A percentile compares a stretch with the other conserved stretches of the same genome.
Conservation (phyloP, 176 grass and related monocot genomes). For the Zizania latifolia region DNA sequence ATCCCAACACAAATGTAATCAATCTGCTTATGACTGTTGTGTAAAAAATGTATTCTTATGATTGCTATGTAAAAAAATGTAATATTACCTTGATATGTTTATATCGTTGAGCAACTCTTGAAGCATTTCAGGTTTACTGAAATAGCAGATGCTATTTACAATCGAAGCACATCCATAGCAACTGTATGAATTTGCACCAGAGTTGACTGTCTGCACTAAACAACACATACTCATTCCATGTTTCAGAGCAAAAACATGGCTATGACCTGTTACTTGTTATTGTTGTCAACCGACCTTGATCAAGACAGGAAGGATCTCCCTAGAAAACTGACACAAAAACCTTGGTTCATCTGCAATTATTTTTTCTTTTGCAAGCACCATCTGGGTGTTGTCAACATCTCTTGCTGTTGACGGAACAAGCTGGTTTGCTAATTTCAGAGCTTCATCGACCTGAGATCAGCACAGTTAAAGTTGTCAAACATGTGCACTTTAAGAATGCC, state of each 20-base stretch:
- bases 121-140: conserved; percentile 85
- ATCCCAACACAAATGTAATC: neutral
- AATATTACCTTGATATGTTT: conserved; percentile 81
- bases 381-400: conserved; percentile 52
- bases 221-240: conserved; percentile 30
- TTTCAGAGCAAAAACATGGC: conserved; percentile 15
- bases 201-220: conserved; percentile 69
- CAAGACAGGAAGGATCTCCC: conserved; percentile 76
- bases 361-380: conserved; percentile 74
- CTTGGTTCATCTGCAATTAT: conserved; percentile 72
- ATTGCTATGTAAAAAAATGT: conserved; percentile 9
- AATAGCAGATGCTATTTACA: conserved; percentile 87
- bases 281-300: conserved; percentile 77
- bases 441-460: conserved; percentile 66
- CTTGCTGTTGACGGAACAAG: conserved; percentile 63
- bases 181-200: conserved; percentile 76
- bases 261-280: conserved; percentile 2
- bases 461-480: conserved; percentile 27
- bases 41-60: conserved; percentile 17
- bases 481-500: neutral
- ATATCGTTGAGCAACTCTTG: conserved; percentile 66
- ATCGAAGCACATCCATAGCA: conserved; percentile 84
- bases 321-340: conserved; percentile 77
- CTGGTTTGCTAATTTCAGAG: conserved; percentile 85
- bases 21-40: neutral